Evolutionary conservation across 495 filamentous ascomycete genomes (phyloP), one percentile per base, ranked within the genome.

Genomic region (Penicillium paxilli): DNA sequence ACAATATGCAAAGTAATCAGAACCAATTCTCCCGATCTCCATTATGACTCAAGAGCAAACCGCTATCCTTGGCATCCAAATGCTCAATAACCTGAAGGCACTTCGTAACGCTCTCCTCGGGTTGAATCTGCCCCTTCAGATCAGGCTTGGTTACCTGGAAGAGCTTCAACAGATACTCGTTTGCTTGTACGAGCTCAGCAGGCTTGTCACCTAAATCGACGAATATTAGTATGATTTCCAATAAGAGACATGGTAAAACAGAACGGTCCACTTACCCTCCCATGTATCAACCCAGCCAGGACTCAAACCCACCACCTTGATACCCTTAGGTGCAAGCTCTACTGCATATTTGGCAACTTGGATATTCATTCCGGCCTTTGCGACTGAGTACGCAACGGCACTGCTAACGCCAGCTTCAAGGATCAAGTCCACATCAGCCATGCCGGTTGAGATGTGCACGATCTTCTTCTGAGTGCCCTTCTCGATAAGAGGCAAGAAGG

Each of bases 391-490:
- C 28, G 62, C 41, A 10, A 67, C 58, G 26, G 45, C 48, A 41
- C 50, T 41, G 19, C 59, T 58, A 21, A 73, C 32, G 1, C 57
- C 62, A 38, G 35, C 69, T 22, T 65, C 67, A 3, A 66, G 60
- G 40, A 70, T 67, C 1, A 77, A 51, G 47, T 77, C 70, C 32
- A 79, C 8, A 49, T 81, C 78, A 3, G 62, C 77, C 35, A 72
- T 54, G 26, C 68, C 80, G 9, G 59, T 71, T 11, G 77, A 75
- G 24, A 80, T 73, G 51, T 76, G 73, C 41, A 66, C 63, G 24
- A 79, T 66, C 56, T 78, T 78, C 65, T 80, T 81, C 52, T 65
- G 50, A n/a, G n/a, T 62, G 17, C 74, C 73, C 44, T 74, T 72
- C 26, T 70, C 26, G 25, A 80, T 58, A 28, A 80, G 64, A 8